Evolutionary conservation across 2,329 filamentous ascomycete species (phyloP), one percentile per base, ranked within the genome.

Genomic region (Neoascochyta sp.): DNA sequence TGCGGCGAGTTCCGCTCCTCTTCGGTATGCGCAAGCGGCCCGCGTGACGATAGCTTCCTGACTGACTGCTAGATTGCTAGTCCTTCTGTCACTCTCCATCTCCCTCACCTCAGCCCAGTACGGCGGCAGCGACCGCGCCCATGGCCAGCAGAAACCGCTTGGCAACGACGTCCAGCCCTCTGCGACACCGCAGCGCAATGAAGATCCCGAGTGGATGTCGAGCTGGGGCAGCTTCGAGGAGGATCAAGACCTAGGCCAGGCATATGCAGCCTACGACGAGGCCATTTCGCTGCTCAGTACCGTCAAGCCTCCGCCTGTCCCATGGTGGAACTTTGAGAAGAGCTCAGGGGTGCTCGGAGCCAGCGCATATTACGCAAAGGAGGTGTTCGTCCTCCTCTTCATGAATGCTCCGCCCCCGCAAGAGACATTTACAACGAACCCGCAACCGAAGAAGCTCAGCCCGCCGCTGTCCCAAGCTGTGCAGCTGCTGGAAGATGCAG

Each of bases 321-420:
- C 46, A 45, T 66, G 58, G 55, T 67, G 49, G 53, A 59, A 48
- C 46, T 53, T 54, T 47, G 60, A 49, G 32, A 77, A 74, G 53
- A 74, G 76, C 6, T 72, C 72, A 7, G 78, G 80, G 16, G 52
- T 83, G 18, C 37, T 81, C 5, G 75, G 74, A 21, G 69, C 71
- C 34, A 66, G 70, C 20, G 65, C 71, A 42, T 71, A 83, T 64
- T 83, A 83, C 53, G 71, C 73, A 21, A 76, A 76, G 47, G 68
- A 80, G 54, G 62, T 76, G 13, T 78, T 84, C 52, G 73, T 75
- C 25, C 63, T 80, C 16, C 63, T 84, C 11, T 83, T 82, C 55
- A 75, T 82, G 68, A 81, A 81, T 47, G 70, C 73, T 1, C 78
- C 78, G 1, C 60, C 68, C 10, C 60, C 68, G 21, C 64, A 69